phyloP scores from a whole-genome alignment of 129 eudicot genomes.

The Arctium lappa region DNA sequence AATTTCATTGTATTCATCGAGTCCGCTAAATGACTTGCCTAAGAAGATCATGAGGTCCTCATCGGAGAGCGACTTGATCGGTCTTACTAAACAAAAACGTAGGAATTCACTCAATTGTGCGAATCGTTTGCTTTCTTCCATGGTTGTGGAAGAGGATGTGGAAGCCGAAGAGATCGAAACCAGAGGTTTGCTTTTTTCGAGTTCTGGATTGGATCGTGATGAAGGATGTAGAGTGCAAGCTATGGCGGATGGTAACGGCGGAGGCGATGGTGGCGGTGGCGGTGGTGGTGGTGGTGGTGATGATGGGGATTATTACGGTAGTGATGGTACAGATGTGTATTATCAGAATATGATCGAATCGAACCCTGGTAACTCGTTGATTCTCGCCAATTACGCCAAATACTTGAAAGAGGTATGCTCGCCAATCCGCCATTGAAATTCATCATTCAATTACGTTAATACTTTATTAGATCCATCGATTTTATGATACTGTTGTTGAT shows the following conservation, averaged over 20 bases:
- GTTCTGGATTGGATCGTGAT: constrained; percentile 28
- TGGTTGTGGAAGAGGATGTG: constrained; percentile 20
- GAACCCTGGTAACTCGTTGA: constrained; percentile 52
- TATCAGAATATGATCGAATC: constrained; percentile 57
- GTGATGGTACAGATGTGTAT: constrained; percentile 44
- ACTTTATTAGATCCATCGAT: neutral
- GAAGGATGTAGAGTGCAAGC: constrained; percentile 12
- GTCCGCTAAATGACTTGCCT: constrained; percentile 1
- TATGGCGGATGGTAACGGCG: constrained; percentile 17
- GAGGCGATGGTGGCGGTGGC: constrained; percentile 30
- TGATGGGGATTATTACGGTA: constrained; percentile 22
- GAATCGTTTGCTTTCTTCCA: neutral
- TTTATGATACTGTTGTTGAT: neutral
- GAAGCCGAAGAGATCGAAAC: constrained; percentile 29
- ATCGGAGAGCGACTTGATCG: constrained; percentile 32
- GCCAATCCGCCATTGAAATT: neutral
- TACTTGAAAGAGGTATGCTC: constrained; percentile 62
- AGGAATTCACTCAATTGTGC: neutral
- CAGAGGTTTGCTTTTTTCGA: constrained; percentile 26
- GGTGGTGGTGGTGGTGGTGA: constrained; percentile 34
- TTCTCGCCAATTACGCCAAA: constrained; percentile 63
- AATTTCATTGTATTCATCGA: neutral
- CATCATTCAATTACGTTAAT: neutral
- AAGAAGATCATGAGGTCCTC: constrained; percentile 25
- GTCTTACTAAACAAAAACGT: constrained; percentile 9